These are phyloP conservation scores for Raphidocelis subcapitata DNA, from an alignment of 139 green algal genomes.

Conservation along the genomic window DNA sequence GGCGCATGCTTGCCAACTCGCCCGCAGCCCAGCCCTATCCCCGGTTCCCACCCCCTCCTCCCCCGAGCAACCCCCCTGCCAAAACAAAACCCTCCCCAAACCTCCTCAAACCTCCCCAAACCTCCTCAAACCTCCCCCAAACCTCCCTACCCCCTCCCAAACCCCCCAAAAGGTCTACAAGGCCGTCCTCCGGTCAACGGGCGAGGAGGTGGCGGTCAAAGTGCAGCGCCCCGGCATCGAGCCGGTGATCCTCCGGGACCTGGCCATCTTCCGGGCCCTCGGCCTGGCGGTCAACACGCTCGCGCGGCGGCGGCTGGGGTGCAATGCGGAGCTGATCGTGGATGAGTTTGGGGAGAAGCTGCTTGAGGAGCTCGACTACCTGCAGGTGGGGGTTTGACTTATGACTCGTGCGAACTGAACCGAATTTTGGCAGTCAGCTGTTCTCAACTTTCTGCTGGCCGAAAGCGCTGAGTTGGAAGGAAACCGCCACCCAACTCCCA, in stretches of 20 bases:
- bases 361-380: slow-evolving; percentile 98
- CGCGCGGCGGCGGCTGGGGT: slow-evolving; percentile 78
- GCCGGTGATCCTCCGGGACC: slow-evolving; percentile 91
- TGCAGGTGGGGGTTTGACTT: slow-evolving; percentile 39
- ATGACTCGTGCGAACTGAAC: neutral
- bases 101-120: too few relatives aligned
- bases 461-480: too few relatives aligned
- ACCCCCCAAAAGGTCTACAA: slow-evolving; percentile 78
- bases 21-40: too few relatives aligned
- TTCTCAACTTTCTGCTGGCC: too few relatives aligned
- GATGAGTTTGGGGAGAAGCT: slow-evolving; percentile 99
- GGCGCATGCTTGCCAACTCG: too few relatives aligned
- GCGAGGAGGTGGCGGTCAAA: slow-evolving; percentile 95
- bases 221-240: slow-evolving; percentile 94
- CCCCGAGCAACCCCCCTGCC: too few relatives aligned
- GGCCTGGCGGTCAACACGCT: slow-evolving; percentile 72
- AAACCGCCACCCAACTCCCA: too few relatives aligned
- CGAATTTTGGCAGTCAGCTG: too few relatives aligned
- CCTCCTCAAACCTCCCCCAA: too few relatives aligned
- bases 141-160: too few relatives aligned
- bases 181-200: slow-evolving; percentile 81
- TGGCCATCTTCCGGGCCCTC: slow-evolving; percentile 92
- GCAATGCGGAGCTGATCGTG: slow-evolving; percentile 96
- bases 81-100: too few relatives aligned
- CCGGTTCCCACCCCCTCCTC: too few relatives aligned